These are phyloP conservation scores for Neurospora tetraspora DNA, from an alignment of 495 filamentous ascomycete genomes.

Conservation along the genomic window DNA sequence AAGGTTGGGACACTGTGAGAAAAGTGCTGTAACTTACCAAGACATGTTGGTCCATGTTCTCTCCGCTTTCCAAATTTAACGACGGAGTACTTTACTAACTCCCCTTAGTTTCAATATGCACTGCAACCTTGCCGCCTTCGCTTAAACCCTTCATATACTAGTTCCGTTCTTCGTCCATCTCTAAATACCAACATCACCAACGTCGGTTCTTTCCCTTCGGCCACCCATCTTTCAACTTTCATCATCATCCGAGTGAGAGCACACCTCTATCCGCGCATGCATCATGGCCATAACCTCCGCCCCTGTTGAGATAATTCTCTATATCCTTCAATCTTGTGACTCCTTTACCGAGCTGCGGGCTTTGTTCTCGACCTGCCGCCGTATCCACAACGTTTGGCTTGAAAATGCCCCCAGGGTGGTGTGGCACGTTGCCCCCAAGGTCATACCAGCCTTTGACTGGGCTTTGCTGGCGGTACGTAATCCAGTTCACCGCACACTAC, in stretches of 20 bases:
- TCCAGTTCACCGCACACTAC: not conserved
- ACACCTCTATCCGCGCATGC: not conserved
- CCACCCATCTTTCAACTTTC: not conserved
- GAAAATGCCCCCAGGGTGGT: not conserved
- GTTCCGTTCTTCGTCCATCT: not conserved
- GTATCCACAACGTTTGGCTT: not conserved
- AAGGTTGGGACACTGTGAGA: not conserved
- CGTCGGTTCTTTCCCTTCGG: not conserved
- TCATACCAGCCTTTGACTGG: not conserved
- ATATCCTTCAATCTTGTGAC: not conserved
- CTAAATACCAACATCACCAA: not conserved
- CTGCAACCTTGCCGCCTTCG: not conserved
- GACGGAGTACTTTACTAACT: not conserved
- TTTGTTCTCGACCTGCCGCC: not conserved
- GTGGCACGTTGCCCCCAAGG: not conserved
- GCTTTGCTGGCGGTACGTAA: not conserved
- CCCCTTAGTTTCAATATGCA: not conserved
- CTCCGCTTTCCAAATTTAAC: not conserved
- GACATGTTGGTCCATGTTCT: not conserved
- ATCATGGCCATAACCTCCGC: not conserved
- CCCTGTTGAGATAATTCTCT: not conserved
- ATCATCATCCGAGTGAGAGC: not conserved
- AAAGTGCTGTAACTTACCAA: not conserved
- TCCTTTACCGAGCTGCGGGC: not conserved
- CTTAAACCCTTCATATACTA: not conserved